Evolutionary conservation across 805 yeast genomes (phyloP), one percentile per base, ranked within the genome.

Genomic region (Ogataea salicorniae): DNA sequence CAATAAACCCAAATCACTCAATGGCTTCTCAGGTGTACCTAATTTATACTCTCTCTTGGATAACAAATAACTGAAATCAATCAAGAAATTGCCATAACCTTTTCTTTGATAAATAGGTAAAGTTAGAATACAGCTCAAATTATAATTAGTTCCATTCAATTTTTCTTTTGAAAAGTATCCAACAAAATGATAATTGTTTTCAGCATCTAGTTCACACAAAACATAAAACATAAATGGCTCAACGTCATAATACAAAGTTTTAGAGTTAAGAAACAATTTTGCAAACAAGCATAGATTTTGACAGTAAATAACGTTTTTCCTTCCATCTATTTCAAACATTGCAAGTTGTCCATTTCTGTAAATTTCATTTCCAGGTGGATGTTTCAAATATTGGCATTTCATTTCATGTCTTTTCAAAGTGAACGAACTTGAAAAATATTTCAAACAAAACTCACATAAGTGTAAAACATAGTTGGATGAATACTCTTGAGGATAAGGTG

Each of bases 11-110:
- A 92, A 69, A 53, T 86, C 91, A 55, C 94, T 84, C 48, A 92
- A 72, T 0, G 99, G 99, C 60, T 91, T 92, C 59, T 94, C 99
- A 0, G 99, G 99, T 0, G 97, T 87, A 0, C 98, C 99, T 47
- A 77, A 76, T 52, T 83, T 84, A 56, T 76, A 81, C 62, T 92
- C 97, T 48, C 79, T 74, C 44, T 84, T 71, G 1, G 94, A 78
- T 42, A 94, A 68, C 16, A 90, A 66, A 61, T 94, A 94, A 47
- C 96, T 87, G 63, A 94, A 89, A 53, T 87, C 95, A 61, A 94
- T 92, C 48, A 94, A 71, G 50, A 92, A 76, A 62, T 81, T 84
- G 2, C 99, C 99, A 66, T 86, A 89, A 0, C 98, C 98, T 52
- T 80, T 80, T 43, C 96, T 68, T 66, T 92, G 97, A 61, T 84